Percentiles rank a stretch among this genome's conserved stretches.
phyloP scores from a whole-genome alignment of 768 basidiomycete species.

The Calocera viscosa region DNA sequence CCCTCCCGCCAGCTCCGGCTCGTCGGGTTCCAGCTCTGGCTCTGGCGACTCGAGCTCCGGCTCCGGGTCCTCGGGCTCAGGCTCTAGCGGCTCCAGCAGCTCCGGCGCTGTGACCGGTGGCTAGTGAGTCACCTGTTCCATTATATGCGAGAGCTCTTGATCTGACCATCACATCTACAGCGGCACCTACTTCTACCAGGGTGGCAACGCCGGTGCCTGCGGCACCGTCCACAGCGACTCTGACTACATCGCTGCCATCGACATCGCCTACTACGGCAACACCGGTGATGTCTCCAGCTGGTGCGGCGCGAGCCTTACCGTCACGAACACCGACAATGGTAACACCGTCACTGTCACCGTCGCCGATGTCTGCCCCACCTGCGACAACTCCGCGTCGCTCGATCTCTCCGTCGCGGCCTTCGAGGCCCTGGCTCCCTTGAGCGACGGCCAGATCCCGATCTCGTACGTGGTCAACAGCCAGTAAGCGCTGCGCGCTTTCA shows the following conservation, averaged over 20 bases:
- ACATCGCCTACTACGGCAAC: slow-evolving; percentile 43
- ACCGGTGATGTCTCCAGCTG: slow-evolving; percentile 35
- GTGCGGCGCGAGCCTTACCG: slow-evolving; percentile 53
- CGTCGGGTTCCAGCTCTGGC: background rate
- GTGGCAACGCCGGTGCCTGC: slow-evolving; percentile 67
- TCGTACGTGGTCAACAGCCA: background rate
- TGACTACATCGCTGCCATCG: slow-evolving; percentile 32
- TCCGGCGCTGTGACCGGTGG: background rate
- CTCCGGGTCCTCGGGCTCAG: slow-evolving; percentile 11
- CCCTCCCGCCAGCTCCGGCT: background rate
- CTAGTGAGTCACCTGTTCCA: background rate
- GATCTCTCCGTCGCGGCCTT: slow-evolving; percentile 45
- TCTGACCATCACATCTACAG: slow-evolving; percentile 19
- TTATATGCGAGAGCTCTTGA: slow-evolving; percentile 10
- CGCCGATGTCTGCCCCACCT: slow-evolving; percentile 75
- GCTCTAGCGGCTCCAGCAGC: slow-evolving; percentile 10
- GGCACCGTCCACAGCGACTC: slow-evolving; percentile 47
- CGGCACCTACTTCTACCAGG: slow-evolving; percentile 52
- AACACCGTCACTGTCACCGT: slow-evolving; percentile 52
- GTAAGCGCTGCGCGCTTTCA: background rate
- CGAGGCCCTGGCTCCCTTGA: background rate
- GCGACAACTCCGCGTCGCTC: slow-evolving; percentile 51
- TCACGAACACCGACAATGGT: slow-evolving; percentile 50
- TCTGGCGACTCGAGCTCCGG: slow-evolving; percentile 14
- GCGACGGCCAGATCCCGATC: background rate